These are phyloP conservation scores for Phytophthora hibernalis DNA, from an alignment of 352 stramenopile genomes.

Conservation along the genomic window DNA sequence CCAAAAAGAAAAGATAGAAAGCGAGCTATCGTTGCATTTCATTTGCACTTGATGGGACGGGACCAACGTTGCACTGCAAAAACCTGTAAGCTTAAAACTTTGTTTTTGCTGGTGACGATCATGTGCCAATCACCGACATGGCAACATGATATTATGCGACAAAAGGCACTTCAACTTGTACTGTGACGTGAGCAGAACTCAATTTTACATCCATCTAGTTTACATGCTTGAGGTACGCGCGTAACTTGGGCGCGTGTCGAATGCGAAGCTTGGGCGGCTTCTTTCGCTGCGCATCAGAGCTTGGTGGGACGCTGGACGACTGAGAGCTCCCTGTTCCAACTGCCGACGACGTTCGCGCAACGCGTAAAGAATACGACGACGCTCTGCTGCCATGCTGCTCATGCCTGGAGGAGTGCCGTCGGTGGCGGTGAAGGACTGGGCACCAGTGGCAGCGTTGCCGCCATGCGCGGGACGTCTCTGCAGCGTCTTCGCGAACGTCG, in stretches of 20 bases:
- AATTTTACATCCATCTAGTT: constrained; percentile 17
- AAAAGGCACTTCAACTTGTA: background rate
- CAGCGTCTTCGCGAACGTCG: constrained; percentile 35
- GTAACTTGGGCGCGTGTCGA: constrained; percentile 21
- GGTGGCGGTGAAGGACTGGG: constrained; percentile 22
- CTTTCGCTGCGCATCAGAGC: constrained; percentile 22
- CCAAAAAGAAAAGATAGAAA: no score
- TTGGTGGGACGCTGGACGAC: constrained; percentile 32
- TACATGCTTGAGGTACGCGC: constrained; percentile 39
- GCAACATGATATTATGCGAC: background rate
- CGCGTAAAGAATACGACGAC: constrained; percentile 26
- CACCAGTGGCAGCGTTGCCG: constrained; percentile 9
- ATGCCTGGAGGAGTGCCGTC: constrained; percentile 22
- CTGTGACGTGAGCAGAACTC: constrained; percentile 20
- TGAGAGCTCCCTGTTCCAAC: constrained; percentile 26
- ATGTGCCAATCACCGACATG: no score
- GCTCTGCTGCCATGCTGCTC: constrained; percentile 26
- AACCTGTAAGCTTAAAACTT: no score
- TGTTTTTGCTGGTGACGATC: no score
- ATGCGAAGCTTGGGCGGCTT: constrained; percentile 17
- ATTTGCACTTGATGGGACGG: no score
- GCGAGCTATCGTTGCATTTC: no score
- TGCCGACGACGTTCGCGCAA: constrained; percentile 24
- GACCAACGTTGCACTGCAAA: no score
- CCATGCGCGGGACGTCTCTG: constrained; percentile 34